phyloP scores from a whole-genome alignment of 75 land plant genomes.

The Ceratopteris richardii region DNA sequence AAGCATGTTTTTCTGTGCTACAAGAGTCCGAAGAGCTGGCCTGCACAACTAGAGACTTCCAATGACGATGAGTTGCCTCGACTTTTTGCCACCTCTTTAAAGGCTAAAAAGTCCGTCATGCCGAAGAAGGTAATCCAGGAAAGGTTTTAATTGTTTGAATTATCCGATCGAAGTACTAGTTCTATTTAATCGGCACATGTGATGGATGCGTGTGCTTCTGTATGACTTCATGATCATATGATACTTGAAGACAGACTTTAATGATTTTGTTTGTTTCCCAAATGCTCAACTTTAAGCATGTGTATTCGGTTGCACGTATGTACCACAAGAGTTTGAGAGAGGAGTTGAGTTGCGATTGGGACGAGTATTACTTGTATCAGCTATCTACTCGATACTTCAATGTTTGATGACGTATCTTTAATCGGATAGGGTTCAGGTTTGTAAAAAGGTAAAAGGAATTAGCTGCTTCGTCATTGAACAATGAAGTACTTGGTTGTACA shows the following conservation, averaged over 20 bases:
- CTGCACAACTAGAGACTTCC: constrained; percentile 60
- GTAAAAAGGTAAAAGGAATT: too few species aligned
- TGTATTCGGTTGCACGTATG: too few species aligned
- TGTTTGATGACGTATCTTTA: too few species aligned
- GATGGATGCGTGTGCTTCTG: neutral
- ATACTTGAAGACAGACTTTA: neutral
- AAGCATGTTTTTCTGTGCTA: constrained; percentile 86
- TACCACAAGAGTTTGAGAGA: too few species aligned
- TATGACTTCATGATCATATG: neutral
- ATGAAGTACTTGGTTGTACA: too few species aligned
- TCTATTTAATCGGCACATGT: neutral
- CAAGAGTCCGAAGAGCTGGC: constrained; percentile 78
- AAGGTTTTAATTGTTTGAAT: too few species aligned
- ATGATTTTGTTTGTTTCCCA: neutral
- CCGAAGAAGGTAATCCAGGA: constrained; percentile 56
- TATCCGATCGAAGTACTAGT: neutral
- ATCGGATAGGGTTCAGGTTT: too few species aligned
- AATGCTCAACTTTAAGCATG: too few species aligned
- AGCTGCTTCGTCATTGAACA: too few species aligned
- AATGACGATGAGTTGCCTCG: constrained; percentile 79
- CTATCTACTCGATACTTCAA: too few species aligned
- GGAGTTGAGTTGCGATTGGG: too few species aligned
- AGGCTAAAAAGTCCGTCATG: constrained; percentile 52
- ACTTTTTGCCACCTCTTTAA: constrained; percentile 53
- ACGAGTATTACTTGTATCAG: too few species aligned